Evolutionary conservation across 2,329 filamentous ascomycete genomes (phyloP).

Genomic region (Colletotrichum euphorbiae): DNA sequence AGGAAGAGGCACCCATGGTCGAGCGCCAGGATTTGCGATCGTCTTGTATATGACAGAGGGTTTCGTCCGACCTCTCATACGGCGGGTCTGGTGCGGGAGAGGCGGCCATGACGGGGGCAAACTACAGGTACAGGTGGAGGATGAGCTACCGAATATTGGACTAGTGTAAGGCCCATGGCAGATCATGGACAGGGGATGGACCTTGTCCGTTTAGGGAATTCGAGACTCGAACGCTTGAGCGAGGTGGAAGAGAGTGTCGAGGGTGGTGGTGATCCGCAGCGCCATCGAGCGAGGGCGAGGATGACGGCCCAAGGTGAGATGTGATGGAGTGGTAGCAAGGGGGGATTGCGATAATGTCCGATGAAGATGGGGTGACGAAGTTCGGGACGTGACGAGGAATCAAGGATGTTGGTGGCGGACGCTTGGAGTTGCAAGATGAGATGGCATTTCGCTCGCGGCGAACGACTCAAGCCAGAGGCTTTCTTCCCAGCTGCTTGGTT

Average conservation of each 20-base stretch:
- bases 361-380: constrained; percentile 18
- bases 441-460: constrained; percentile 31
- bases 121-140: constrained; percentile 6
- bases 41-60: constrained; percentile 34
- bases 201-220: constrained; percentile 24
- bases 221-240: constrained; percentile 23
- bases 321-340: background rate
- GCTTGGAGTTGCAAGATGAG: constrained; percentile 39
- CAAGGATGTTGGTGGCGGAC: constrained; percentile 35
- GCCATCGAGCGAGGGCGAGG: constrained; percentile 6
- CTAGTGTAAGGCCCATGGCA: constrained; percentile 30
- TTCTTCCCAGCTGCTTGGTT: constrained; percentile 13
- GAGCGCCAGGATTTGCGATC: constrained; percentile 34
- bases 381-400: constrained; percentile 18
- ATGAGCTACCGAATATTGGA: constrained; percentile 24
- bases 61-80: constrained; percentile 27
- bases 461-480: constrained; percentile 23
- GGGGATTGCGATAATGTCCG: constrained; percentile 25
- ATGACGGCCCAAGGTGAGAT: background rate
- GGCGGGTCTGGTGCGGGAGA: constrained; percentile 24
- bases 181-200: constrained; percentile 33
- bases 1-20: constrained; percentile 22
- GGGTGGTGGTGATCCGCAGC: constrained; percentile 24
- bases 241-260: constrained; percentile 4
- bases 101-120: constrained; percentile 32